Percentiles rank a stretch among this genome's conserved stretches.
Conservation (phyloP, 163 green algal species). For the Scenedesmus sp. region DNA sequence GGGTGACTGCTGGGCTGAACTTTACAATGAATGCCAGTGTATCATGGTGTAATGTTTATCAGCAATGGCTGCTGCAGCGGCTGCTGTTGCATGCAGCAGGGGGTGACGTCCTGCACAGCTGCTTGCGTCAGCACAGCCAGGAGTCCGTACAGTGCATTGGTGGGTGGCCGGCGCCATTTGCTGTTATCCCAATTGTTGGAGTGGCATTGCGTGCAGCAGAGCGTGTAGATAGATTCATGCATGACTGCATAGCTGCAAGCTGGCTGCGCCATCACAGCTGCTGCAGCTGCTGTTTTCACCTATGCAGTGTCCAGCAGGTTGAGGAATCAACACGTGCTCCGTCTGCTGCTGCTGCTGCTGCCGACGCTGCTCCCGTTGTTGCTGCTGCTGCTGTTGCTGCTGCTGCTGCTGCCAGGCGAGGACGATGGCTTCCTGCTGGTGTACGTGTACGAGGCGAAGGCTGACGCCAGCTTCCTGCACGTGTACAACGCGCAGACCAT, state of each 20-base stretch:
- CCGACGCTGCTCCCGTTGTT: not conserved
- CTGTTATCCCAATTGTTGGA: too few relatives aligned
- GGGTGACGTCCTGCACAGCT: not conserved
- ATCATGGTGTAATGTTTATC: not conserved
- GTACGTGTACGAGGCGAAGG: constrained; percentile 64
- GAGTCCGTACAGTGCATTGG: too few relatives aligned
- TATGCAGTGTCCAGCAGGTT: too few relatives aligned
- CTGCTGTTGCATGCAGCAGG: not conserved
- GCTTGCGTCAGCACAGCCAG: not conserved
- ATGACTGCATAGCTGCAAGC: too few relatives aligned
- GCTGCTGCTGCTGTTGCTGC: not conserved
- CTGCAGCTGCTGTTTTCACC: not conserved
- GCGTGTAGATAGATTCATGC: too few relatives aligned
- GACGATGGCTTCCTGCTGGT: constrained; percentile 79
- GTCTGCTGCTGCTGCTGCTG: too few relatives aligned
- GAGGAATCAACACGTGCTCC: too few relatives aligned
- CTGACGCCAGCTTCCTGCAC: constrained; percentile 50
- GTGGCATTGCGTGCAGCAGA: too few relatives aligned
- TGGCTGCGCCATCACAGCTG: not conserved
- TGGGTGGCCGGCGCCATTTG: too few relatives aligned
- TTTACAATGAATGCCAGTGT: too few relatives aligned
- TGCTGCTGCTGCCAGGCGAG: constrained; percentile 48
- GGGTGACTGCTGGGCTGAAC: not conserved
- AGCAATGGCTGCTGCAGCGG: not conserved
- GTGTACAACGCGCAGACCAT: constrained; percentile 78